These are phyloP conservation scores for Solanum phureja DNA, from an alignment of 257 asterid species.

Conservation along the genomic window DNA sequence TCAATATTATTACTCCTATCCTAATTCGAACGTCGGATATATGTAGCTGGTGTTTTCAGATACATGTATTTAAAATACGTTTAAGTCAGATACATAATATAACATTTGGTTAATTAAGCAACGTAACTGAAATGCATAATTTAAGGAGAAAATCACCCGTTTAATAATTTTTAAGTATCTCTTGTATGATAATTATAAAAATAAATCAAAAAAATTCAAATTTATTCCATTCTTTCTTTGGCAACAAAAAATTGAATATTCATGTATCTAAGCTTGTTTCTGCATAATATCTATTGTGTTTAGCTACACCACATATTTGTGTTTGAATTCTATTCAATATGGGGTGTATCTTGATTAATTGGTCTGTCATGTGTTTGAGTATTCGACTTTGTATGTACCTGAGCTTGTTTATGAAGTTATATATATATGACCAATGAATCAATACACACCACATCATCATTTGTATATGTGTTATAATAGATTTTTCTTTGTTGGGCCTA, in stretches of 20 bases:
- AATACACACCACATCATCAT: neutral
- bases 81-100: too few species aligned
- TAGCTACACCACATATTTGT: neutral
- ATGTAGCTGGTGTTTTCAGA: fast-evolving
- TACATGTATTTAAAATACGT: too few species aligned
- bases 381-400: too few species aligned
- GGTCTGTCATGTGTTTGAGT: neutral
- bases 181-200: too few species aligned
- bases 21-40: too few species aligned
- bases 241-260: too few species aligned
- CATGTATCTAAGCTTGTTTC: neutral
- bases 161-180: neutral
- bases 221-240: neutral
- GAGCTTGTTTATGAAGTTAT: neutral
- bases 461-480: neutral
- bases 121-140: too few species aligned
- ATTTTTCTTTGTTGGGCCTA: too few species aligned
- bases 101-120: neutral
- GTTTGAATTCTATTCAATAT: too few species aligned
- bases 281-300: neutral
- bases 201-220: too few species aligned
- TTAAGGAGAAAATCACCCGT: neutral
- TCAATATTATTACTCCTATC: neutral
- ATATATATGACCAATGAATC: neutral
- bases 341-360: neutral